Conservation (phyloP, 306 rosid genomes). For the Calophaca sinica region DNA sequence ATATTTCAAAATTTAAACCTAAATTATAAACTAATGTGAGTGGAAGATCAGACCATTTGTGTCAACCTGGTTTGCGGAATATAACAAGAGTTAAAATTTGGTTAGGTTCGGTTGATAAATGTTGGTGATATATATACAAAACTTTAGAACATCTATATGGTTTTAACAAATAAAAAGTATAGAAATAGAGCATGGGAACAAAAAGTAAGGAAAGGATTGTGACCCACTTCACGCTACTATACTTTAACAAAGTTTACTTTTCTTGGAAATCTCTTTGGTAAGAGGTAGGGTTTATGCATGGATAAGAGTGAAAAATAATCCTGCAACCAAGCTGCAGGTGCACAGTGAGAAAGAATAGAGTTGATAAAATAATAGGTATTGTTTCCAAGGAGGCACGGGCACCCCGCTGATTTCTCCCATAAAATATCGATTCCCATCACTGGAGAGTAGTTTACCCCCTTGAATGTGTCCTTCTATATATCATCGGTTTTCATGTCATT, state of each 20-base stretch:
- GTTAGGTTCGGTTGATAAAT: too few relatives aligned
- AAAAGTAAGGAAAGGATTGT: constrained; percentile 45
- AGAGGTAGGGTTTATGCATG: constrained; percentile 48
- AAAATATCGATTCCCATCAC: constrained; percentile 58
- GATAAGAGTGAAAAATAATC: constrained; percentile 48
- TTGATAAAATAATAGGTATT: constrained; percentile 37
- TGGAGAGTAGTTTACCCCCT: constrained; percentile 32
- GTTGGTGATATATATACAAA: not conserved
- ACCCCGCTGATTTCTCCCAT: constrained; percentile 96
- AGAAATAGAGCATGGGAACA: constrained; percentile 44
- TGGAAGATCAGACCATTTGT: too few relatives aligned
- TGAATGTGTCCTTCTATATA: constrained; percentile 32
- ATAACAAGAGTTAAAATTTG: not conserved
- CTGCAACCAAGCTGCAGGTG: constrained; percentile 45
- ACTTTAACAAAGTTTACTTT: constrained; percentile 66
- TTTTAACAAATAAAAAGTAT: not conserved
- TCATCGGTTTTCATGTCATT: constrained; percentile 49
- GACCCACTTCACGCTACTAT: constrained; percentile 43
- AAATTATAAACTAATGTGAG: too few relatives aligned
- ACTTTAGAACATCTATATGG: not conserved
- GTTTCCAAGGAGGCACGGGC: constrained; percentile 91
- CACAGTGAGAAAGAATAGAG: constrained; percentile 32
- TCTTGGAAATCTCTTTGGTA: constrained; percentile 70
- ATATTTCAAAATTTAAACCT: too few relatives aligned
- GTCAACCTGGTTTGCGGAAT: too few relatives aligned